A percentile compares a stretch with the other conserved stretches of the same genome.
Evolutionary conservation across 768 basidiomycete species (phyloP).

Genomic region (Phylloporus rhodoxanthus): DNA sequence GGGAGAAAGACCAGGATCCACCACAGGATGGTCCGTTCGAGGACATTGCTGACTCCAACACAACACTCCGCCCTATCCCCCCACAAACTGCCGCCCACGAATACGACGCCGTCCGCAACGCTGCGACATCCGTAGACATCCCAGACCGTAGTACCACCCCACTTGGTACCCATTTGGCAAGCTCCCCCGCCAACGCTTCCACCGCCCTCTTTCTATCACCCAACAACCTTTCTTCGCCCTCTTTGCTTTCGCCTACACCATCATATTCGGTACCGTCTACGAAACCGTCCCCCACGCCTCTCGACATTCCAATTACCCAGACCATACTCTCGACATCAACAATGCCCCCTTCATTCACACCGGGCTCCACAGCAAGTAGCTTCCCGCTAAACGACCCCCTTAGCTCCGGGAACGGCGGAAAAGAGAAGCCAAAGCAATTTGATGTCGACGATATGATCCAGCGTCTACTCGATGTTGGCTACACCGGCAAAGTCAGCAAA

Average conservation of each 20-base stretch:
- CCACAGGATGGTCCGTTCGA: slow-evolving; percentile 39
- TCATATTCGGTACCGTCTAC: slow-evolving; percentile 12
- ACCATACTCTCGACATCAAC: slow-evolving; percentile 78
- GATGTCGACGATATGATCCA: slow-evolving; percentile 99
- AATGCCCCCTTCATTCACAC: slow-evolving; percentile 42
- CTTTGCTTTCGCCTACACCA: slow-evolving; percentile 29
- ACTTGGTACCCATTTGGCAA: slow-evolving; percentile 37
- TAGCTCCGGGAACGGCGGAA: slow-evolving; percentile 35
- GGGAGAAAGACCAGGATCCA: slow-evolving; percentile 61
- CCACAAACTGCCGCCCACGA: slow-evolving; percentile 37
- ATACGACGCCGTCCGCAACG: slow-evolving; percentile 31
- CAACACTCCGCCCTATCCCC: slow-evolving; percentile 36
- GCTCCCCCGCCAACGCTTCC: slow-evolving; percentile 28
- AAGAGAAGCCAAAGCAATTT: slow-evolving; percentile 62
- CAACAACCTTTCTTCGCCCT: slow-evolving; percentile 36
- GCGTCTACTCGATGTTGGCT: slow-evolving; percentile 91
- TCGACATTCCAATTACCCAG: slow-evolving; percentile 75
- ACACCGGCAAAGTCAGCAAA: slow-evolving; percentile 97
- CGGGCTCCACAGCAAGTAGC: slow-evolving; percentile 43
- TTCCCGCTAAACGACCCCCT: slow-evolving; percentile 32
- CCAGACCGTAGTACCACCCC: slow-evolving; percentile 30
- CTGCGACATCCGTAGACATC: slow-evolving; percentile 29
- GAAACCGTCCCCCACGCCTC: slow-evolving; percentile 47
- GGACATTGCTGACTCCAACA: slow-evolving; percentile 31
- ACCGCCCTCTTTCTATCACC: slow-evolving; percentile 35